phyloP scores from a whole-genome alignment of 108 stramenopile species.

The Bacterosira constricta region DNA sequence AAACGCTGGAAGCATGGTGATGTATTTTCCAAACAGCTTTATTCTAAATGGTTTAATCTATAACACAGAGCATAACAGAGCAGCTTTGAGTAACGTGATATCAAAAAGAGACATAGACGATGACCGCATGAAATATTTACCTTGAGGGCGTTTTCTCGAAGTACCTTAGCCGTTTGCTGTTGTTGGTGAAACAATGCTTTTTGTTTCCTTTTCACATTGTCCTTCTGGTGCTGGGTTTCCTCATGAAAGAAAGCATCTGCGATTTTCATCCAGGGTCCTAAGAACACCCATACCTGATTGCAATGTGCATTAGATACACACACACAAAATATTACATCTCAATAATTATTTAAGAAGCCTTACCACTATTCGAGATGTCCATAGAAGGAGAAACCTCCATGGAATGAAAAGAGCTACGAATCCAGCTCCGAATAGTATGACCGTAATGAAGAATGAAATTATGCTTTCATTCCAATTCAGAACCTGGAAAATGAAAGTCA shows the following conservation, averaged over 20 bases:
- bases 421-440: slow-evolving; percentile 52
- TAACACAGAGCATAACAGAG: background rate
- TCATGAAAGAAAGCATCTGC: slow-evolving; percentile 54
- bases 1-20: slow-evolving; percentile 46
- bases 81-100: background rate
- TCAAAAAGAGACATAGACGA: background rate
- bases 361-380: slow-evolving; percentile 56
- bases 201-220: slow-evolving; percentile 6
- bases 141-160: slow-evolving; percentile 74
- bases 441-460: slow-evolving; percentile 68
- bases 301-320: no score
- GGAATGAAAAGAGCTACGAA: slow-evolving; percentile 63
- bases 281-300: slow-evolving; percentile 67
- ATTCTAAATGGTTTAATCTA: slow-evolving; percentile 51
- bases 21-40: slow-evolving; percentile 65
- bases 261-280: slow-evolving; percentile 78
- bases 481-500: no score
- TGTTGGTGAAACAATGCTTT: slow-evolving; percentile 26
- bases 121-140: slow-evolving; percentile 23
- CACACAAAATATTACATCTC: no score
- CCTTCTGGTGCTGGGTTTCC: slow-evolving; percentile 22
- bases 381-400: slow-evolving; percentile 66
- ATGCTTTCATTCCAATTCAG: slow-evolving; percentile 69
- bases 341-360: no score
- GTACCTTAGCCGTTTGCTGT: slow-evolving; percentile 39